phyloP scores from a whole-genome alignment of 2,329 filamentous ascomycete genomes.

The Penicillium sp. region DNA sequence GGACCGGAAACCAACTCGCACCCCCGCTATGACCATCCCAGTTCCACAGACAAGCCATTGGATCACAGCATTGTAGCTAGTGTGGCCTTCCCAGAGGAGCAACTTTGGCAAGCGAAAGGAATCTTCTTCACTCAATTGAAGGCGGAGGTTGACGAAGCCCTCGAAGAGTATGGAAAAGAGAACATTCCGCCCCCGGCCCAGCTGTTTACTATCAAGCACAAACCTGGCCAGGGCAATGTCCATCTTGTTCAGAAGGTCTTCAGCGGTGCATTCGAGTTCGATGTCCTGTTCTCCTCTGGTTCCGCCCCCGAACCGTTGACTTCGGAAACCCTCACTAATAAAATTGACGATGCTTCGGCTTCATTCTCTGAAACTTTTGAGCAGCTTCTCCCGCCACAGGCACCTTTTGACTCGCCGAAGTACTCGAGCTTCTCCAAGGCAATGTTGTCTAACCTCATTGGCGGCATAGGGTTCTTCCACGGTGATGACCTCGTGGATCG shows the following conservation, averaged over 20 bases:
- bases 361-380: constrained; percentile 73
- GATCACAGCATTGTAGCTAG: constrained; percentile 75
- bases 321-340: constrained; percentile 64
- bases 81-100: constrained; percentile 61
- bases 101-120: constrained; percentile 78
- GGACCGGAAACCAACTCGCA: constrained; percentile 62
- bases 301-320: constrained; percentile 58
- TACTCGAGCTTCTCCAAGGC: constrained; percentile 79
- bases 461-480: constrained; percentile 93
- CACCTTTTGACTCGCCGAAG: constrained; percentile 70
- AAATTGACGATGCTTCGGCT: constrained; percentile 64
- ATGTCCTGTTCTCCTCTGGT: constrained; percentile 81
- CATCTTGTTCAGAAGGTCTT: constrained; percentile 92
- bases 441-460: constrained; percentile 90
- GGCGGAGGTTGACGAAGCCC: constrained; percentile 57
- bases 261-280: constrained; percentile 84
- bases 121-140: constrained; percentile 64
- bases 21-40: constrained; percentile 58
- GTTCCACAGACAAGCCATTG: constrained; percentile 66
- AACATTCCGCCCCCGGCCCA: constrained; percentile 79
- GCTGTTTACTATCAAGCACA: constrained; percentile 73
- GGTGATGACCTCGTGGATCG: constrained; percentile 85
- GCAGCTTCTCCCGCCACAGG: constrained; percentile 67
- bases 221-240: constrained; percentile 63
- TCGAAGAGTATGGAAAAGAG: constrained; percentile 60